Evolutionary conservation across 352 stramenopile species (phyloP), one percentile per base, ranked within the genome.

Genomic region (Poterioochromonas sp.): DNA sequence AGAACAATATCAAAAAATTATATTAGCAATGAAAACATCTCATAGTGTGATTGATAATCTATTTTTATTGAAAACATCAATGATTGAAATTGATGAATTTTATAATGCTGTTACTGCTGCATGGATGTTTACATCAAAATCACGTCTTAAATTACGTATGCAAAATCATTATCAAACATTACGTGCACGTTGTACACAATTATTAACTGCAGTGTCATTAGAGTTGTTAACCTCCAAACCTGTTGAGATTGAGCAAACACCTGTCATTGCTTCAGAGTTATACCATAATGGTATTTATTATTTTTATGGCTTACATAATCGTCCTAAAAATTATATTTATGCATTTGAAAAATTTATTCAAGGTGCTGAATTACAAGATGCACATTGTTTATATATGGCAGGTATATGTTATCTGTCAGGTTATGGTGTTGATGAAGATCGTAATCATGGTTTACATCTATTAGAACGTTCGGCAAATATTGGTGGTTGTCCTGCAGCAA

Each of bases 261-360:
- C n/a, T n/a, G 8, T n/a, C 2, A 29, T 43, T 29, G 12, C 8
- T 32, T 65, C n/a, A 39, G 62, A 71, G 2, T 12, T 44, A 22
- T 71, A 44, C 41, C 32, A 47, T 12, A 41, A 1, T 22, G 62
- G 62, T 29, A 12, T 71, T 15, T 8, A 5, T 44, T 71, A 44
- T 44, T 41, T 8, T 29, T 71, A 44, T 44, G 62, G 29, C 32
- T 32, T 71, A 3, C 15, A 43, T 71, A 29, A 29, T 22, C 39
- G 41, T 5, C 62, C 62, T 44, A 41, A 40, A 26, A 74, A 54
- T 39, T 54, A 58, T n/a, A 34, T 37, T 11, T 35, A 5, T 12
- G 65, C 65, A 29, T 74, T 74, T 39, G 41, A 74, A 37, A 51
- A 74, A 15, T 74, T 58, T 54, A 3, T 74, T 15, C 15, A 74